A percentile compares a stretch with the other conserved stretches of the same genome.
phyloP scores from a whole-genome alignment of 371 early-diverging fungal species.

The Mortierella sp. region DNA sequence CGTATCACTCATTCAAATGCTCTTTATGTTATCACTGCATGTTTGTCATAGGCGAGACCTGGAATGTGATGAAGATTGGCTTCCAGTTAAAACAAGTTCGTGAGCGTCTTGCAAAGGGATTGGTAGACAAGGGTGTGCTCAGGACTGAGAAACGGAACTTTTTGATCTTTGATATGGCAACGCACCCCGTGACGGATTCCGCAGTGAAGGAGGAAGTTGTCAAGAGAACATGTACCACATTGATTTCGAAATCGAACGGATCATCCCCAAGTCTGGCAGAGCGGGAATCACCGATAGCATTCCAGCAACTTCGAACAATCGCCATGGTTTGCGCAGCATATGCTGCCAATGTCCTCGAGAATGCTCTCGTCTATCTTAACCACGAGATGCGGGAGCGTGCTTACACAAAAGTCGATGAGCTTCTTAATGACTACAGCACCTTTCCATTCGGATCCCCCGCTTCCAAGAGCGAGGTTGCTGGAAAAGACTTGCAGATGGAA shows the following conservation, averaged over 20 bases:
- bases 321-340: constrained; percentile 94
- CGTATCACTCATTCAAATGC: background rate
- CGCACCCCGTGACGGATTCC: constrained; percentile 90
- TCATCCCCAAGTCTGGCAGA: constrained; percentile 58
- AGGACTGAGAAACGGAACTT: constrained; percentile 96
- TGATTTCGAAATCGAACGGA: constrained; percentile 65
- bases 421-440: constrained; percentile 88
- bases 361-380: constrained; percentile 86
- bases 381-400: constrained; percentile 91
- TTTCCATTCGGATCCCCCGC: constrained; percentile 81
- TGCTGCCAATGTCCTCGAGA: constrained; percentile 96
- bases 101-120: constrained; percentile 95
- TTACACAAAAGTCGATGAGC: constrained; percentile 88
- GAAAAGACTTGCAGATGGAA: constrained; percentile 74
- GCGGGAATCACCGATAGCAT: constrained; percentile 57
- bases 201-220: constrained; percentile 89
- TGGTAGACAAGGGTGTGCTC: constrained; percentile 97
- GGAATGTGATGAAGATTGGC: constrained; percentile 96
- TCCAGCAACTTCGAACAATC: constrained; percentile 75
- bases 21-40: background rate
- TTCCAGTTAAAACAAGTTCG: constrained; percentile 98
- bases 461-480: constrained; percentile 62
- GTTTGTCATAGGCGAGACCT: constrained; percentile 89
- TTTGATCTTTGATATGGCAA: constrained; percentile 96
- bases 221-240: constrained; percentile 80